Conservation (phyloP, 306 rosid species). For the Vicia sativa region DNA sequence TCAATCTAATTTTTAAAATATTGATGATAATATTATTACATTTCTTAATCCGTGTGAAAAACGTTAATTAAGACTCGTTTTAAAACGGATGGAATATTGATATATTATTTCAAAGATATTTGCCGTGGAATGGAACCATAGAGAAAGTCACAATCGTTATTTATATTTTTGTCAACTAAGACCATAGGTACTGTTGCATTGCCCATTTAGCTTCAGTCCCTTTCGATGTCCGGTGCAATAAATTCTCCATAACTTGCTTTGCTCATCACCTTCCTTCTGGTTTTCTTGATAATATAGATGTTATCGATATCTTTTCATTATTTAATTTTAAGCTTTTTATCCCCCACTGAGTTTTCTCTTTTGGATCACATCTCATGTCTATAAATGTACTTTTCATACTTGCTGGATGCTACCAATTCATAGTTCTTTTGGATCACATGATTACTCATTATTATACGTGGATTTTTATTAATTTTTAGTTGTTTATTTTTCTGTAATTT, state of each 20-base stretch:
- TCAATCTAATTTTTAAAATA: too few relatives aligned
- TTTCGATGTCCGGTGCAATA: conserved; percentile 63
- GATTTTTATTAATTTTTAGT: too few relatives aligned
- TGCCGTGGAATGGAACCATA: too few relatives aligned
- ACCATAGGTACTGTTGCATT: conserved; percentile 4
- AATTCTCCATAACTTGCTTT: conserved; percentile 52
- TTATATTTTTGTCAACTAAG: conserved; percentile 49
- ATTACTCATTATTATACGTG: neutral
- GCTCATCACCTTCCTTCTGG: conserved; percentile 42
- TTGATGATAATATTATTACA: too few relatives aligned
- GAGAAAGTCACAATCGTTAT: conserved; percentile 38
- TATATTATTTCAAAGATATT: too few relatives aligned
- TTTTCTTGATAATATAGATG: conserved; percentile 42
- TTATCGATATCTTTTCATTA: conserved; percentile 18
- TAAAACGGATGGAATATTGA: too few relatives aligned
- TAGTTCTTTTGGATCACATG: neutral
- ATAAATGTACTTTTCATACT: conserved; percentile 6
- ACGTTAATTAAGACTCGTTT: too few relatives aligned
- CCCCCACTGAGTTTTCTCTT: neutral
- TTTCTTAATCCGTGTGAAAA: too few relatives aligned
- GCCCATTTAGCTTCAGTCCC: conserved; percentile 46
- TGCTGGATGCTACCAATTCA: neutral
- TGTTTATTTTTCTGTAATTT: too few relatives aligned
- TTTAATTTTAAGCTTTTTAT: conserved; percentile 1
- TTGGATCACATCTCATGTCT: conserved; percentile 10